Conservation (phyloP, 345 rosid genomes). For the Capsella bursapastoris region DNA sequence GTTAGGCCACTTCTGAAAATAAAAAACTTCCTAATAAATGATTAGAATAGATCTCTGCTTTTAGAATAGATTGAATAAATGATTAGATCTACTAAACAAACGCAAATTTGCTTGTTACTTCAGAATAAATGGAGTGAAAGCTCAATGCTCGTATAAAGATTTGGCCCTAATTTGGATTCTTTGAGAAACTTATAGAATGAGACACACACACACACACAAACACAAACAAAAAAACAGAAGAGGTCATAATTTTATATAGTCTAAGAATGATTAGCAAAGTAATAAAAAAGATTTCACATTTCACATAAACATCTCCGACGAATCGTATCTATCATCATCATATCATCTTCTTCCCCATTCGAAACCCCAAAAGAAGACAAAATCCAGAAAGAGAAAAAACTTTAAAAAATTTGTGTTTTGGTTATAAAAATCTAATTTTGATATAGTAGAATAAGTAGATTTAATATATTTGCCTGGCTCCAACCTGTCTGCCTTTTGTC, state of each 20-base stretch:
- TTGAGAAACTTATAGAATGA: neutral
- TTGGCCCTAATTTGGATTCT: neutral
- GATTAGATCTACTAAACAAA: conserved; percentile 5
- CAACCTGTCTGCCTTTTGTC: neutral
- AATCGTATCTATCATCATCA: too few species aligned
- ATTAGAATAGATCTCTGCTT: too few species aligned
- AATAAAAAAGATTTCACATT: too few species aligned
- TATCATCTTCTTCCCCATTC: too few species aligned
- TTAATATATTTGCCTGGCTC: neutral
- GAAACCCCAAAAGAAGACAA: too few species aligned
- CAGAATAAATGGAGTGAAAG: neutral
- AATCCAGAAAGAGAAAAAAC: too few species aligned
- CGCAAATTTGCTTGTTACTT: neutral
- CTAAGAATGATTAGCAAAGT: neutral
- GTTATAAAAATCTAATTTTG: too few species aligned
- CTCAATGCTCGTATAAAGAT: neutral
- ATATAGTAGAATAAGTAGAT: neutral
- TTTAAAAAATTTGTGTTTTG: too few species aligned
- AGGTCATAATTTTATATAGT: neutral
- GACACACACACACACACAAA: neutral
- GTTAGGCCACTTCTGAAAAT: conserved; percentile 60
- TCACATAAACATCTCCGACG: too few species aligned
- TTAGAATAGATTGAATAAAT: neutral
- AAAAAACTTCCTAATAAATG: neutral
- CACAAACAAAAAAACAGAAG: neutral